Conservation (phyloP, 768 basidiomycete genomes). For the Mycena albidolilacea region DNA sequence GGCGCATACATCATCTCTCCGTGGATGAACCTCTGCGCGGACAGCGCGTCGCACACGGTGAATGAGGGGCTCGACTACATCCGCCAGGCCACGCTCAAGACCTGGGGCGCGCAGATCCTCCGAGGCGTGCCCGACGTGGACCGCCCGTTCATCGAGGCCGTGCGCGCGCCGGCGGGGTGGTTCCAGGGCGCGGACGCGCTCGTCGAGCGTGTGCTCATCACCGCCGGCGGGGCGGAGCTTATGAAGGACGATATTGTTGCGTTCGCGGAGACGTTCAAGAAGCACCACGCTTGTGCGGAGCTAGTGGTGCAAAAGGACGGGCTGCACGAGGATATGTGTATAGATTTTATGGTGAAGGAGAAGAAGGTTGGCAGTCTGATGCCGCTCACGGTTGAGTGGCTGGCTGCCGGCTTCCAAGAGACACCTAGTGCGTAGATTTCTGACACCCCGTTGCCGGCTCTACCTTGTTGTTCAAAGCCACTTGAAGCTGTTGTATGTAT, state of each 20-base stretch:
- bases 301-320: conserved; percentile 51
- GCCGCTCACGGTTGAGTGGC: conserved; percentile 43
- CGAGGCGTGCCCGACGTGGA: conserved; percentile 44
- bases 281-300: conserved; percentile 36
- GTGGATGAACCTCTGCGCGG: conserved; percentile 49
- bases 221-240: conserved; percentile 52
- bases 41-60: conserved; percentile 42
- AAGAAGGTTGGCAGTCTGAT: conserved; percentile 39
- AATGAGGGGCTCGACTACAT: conserved; percentile 49
- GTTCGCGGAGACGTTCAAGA: conserved; percentile 43
- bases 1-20: conserved; percentile 51
- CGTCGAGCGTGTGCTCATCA: conserved; percentile 53
- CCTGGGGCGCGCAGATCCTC: conserved; percentile 43
- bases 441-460: too few relatives aligned
- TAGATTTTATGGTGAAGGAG: conserved; percentile 47
- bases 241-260: conserved; percentile 50
- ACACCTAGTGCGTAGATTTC: too few relatives aligned
- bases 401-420: conserved; percentile 32
- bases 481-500: too few relatives aligned
- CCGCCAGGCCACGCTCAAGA: conserved; percentile 22
- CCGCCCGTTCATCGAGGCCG: conserved; percentile 49
- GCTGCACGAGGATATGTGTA: conserved; percentile 54
- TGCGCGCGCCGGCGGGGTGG: conserved; percentile 50
- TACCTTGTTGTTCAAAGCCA: too few relatives aligned
- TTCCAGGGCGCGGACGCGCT: conserved; percentile 49